phyloP scores from a whole-genome alignment of 1,284 basidiomycete genomes.

The Malassezia globosa region DNA sequence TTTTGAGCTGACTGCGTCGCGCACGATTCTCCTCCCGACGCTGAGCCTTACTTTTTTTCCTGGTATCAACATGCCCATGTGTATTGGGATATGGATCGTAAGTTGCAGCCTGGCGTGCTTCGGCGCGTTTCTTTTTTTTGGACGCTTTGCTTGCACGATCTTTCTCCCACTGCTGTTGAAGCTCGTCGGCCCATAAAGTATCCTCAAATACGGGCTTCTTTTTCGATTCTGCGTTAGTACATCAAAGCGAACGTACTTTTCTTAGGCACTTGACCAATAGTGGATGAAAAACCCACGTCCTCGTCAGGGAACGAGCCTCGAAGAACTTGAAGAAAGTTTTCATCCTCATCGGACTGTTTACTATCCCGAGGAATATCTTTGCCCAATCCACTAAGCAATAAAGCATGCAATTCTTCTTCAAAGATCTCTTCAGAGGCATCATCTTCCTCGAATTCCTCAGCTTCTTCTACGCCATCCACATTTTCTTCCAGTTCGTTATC shows the following conservation, averaged over 20 bases:
- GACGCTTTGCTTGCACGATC: constrained; percentile 26
- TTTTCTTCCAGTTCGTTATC: constrained; percentile 2
- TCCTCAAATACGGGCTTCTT: constrained; percentile 12
- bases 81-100: constrained; percentile 50
- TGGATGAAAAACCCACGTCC: too few species aligned
- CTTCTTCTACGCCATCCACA: constrained; percentile 18
- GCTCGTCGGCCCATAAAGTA: constrained; percentile 55
- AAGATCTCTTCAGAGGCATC: constrained; percentile 1
- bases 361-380: background rate
- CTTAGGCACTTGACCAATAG: background rate
- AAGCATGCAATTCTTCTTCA: background rate
- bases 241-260: background rate
- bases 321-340: background rate
- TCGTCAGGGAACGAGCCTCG: background rate
- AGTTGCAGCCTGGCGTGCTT: constrained; percentile 51
- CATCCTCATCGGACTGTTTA: background rate
- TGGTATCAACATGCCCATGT: constrained; percentile 29
- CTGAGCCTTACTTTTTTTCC: constrained; percentile 26
- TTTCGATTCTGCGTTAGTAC: background rate
- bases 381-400: background rate
- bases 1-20: constrained; percentile 23
- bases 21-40: constrained; percentile 24
- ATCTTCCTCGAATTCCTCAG: constrained; percentile 18
- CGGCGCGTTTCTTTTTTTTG: constrained; percentile 25
- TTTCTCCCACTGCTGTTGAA: constrained; percentile 53